A percentile compares a stretch with the other conserved stretches of the same genome.
These are phyloP conservation scores for Hygrophila difformis DNA, from an alignment of 257 asterid species.

Conservation along the genomic window DNA sequence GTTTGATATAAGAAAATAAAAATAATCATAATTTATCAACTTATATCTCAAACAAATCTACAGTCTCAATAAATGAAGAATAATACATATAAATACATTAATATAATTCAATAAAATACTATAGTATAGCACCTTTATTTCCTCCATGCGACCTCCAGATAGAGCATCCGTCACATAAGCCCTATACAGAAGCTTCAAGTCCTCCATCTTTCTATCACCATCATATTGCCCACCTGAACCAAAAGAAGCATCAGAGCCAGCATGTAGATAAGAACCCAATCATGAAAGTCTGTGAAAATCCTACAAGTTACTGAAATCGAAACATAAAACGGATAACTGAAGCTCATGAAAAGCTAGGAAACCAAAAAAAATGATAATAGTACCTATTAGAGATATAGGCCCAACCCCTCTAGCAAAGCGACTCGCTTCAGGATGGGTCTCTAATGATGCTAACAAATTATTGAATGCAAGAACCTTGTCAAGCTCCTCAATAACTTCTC, in stretches of 20 bases:
- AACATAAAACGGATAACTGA: background rate
- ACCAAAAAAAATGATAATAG: constrained; percentile 1
- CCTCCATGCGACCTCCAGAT: constrained; percentile 81
- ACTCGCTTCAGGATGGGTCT: constrained; percentile 69
- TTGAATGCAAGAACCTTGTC: constrained; percentile 68
- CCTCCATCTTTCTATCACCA: constrained; percentile 66
- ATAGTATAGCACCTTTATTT: constrained; percentile 50
- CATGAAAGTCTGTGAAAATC: constrained; percentile 8
- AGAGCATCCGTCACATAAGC: constrained; percentile 65
- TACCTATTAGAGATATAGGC: constrained; percentile 73
- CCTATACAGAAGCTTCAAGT: constrained; percentile 74
- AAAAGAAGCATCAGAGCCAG: constrained; percentile 16
- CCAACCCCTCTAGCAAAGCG: constrained; percentile 85
- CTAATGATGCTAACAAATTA: constrained; percentile 58
- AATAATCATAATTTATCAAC: background rate
- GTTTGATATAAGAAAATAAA: too few species aligned
- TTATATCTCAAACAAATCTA: background rate
- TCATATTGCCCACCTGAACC: constrained; percentile 77
- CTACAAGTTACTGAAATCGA: constrained; percentile 14
- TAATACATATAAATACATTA: constrained; percentile 1
- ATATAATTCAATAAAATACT: background rate
- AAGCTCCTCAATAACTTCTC: constrained; percentile 64
- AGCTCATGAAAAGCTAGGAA: constrained; percentile 10
- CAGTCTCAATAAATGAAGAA: background rate
- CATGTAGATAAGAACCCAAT: constrained; percentile 9